A percentile compares a stretch with the other conserved stretches of the same genome.
These are phyloP conservation scores for Microascus cirrosus DNA, from an alignment of 2,329 filamentous ascomycete genomes.

Conservation along the genomic window DNA sequence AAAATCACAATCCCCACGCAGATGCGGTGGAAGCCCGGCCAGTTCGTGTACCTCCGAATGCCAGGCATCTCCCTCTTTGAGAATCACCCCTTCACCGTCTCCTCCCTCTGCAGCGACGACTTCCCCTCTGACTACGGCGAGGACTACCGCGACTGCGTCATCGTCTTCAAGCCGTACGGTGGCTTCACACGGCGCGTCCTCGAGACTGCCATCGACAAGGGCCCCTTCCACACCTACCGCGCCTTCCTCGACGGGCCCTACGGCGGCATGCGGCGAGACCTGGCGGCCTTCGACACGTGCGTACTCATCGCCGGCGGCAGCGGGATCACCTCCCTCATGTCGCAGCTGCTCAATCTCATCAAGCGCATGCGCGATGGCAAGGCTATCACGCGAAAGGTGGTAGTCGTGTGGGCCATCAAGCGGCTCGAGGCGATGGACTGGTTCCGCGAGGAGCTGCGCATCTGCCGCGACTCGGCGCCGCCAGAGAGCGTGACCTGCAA, in stretches of 20 bases:
- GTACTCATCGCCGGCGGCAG: constrained; percentile 90
- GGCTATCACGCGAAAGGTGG: constrained; percentile 80
- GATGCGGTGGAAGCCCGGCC: constrained; percentile 84
- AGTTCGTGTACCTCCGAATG: constrained; percentile 92
- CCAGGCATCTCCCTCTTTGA: constrained; percentile 83
- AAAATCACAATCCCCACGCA: constrained; percentile 92
- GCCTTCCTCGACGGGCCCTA: constrained; percentile 92
- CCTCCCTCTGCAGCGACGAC: constrained; percentile 84
- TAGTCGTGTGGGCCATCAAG: constrained; percentile 90
- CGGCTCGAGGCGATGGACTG: constrained; percentile 90
- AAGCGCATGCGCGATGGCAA: constrained; percentile 94
- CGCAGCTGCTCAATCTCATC: constrained; percentile 84
- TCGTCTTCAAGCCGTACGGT: constrained; percentile 85
- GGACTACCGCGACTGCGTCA: constrained; percentile 73
- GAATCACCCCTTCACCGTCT: constrained; percentile 92
- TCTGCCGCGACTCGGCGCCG: constrained; percentile 81
- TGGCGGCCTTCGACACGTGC: constrained; percentile 88
- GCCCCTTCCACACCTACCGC: constrained; percentile 82
- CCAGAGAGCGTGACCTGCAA: constrained; percentile 84
- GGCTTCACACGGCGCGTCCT: constrained; percentile 82
- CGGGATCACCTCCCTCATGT: constrained; percentile 87
- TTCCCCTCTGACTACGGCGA: constrained; percentile 89
- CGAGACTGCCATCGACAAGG: constrained; percentile 72
- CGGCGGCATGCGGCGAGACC: constrained; percentile 80
- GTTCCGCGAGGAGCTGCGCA: constrained; percentile 90